phyloP scores from a whole-genome alignment of 495 filamentous ascomycete genomes.

The Paragyromitra xinjiangensis region DNA sequence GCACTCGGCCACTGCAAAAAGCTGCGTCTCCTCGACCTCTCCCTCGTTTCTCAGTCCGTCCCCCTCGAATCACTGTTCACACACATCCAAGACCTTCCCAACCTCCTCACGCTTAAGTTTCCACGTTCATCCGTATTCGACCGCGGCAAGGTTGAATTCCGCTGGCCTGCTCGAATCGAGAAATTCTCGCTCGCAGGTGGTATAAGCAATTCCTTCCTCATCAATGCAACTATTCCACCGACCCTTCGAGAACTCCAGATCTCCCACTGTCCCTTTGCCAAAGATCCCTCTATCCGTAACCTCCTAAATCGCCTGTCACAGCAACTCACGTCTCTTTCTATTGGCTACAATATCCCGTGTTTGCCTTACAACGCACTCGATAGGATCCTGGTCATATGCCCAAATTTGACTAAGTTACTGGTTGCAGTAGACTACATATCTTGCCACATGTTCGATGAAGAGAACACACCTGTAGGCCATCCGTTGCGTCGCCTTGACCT shows the following conservation, averaged over 20 bases:
- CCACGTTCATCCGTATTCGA: conserved; percentile 64
- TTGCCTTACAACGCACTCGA: conserved; percentile 58
- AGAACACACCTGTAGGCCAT: conserved; percentile 54
- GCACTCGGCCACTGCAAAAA: conserved; percentile 69
- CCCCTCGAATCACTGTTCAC: conserved; percentile 65
- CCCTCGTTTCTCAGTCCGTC: conserved; percentile 67
- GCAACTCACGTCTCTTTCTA: conserved; percentile 55
- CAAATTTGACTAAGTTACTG: conserved; percentile 56
- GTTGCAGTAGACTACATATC: conserved; percentile 61
- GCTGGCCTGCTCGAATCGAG: conserved; percentile 63
- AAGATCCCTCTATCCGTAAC: conserved; percentile 28
- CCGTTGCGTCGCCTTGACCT: conserved; percentile 59
- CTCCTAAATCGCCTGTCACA: conserved; percentile 48
- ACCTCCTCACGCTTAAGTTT: conserved; percentile 65
- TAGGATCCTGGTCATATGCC: conserved; percentile 57
- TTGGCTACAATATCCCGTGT: conserved; percentile 56
- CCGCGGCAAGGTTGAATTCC: conserved; percentile 47
- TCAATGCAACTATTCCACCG: conserved; percentile 56
- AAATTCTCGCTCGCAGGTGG: conserved; percentile 62
- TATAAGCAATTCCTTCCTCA: conserved; percentile 61
- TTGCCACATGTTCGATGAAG: conserved; percentile 56
- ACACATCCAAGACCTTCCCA: conserved; percentile 63
- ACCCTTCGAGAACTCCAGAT: conserved; percentile 59
- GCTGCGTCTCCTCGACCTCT: conserved; percentile 68
- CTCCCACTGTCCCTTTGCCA: conserved; percentile 58